Percentiles rank a stretch among this genome's conserved stretches.
Evolutionary conservation across 2,329 filamentous ascomycete species (phyloP).

Genomic region (Claviceps digitariae): DNA sequence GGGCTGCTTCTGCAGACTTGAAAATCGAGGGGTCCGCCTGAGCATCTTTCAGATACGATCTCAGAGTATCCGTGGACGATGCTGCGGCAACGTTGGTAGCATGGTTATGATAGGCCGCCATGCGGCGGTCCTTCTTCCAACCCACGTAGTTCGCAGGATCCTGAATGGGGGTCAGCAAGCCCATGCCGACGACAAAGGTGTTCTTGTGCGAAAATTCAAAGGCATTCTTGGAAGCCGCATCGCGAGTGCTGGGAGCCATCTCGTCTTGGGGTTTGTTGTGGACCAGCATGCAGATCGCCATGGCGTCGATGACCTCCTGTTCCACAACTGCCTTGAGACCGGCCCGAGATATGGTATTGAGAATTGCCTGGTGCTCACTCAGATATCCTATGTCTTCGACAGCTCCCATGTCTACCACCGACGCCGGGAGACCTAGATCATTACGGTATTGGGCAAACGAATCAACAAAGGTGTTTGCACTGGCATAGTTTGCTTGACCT

Average conservation of each 20-base stretch:
- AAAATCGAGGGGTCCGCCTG: background rate
- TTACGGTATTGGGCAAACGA: constrained; percentile 19
- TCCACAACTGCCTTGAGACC: background rate
- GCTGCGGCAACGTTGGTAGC: background rate
- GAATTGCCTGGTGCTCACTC: background rate
- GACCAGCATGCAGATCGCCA: background rate
- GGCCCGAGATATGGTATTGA: background rate
- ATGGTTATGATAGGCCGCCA: constrained; percentile 10
- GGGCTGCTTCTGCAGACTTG: background rate
- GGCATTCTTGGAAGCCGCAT: background rate
- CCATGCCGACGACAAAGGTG: constrained; percentile 8
- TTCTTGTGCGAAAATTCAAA: background rate
- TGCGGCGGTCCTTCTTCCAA: constrained; percentile 12
- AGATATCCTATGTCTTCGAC: background rate
- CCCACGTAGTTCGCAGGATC: constrained; percentile 6
- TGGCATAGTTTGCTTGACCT: constrained; percentile 28
- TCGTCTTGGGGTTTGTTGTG: background rate
- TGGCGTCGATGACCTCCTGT: background rate
- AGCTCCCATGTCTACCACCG: background rate
- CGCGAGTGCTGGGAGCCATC: background rate
- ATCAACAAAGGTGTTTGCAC: constrained; percentile 26
- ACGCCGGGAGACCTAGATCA: background rate
- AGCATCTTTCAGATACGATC: background rate
- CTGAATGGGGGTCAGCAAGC: constrained; percentile 6
- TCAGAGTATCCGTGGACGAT: background rate